Evolutionary conservation across 495 filamentous ascomycete species (phyloP), one percentile per base, ranked within the genome.

Genomic region (Penicillium robsamsonii): DNA sequence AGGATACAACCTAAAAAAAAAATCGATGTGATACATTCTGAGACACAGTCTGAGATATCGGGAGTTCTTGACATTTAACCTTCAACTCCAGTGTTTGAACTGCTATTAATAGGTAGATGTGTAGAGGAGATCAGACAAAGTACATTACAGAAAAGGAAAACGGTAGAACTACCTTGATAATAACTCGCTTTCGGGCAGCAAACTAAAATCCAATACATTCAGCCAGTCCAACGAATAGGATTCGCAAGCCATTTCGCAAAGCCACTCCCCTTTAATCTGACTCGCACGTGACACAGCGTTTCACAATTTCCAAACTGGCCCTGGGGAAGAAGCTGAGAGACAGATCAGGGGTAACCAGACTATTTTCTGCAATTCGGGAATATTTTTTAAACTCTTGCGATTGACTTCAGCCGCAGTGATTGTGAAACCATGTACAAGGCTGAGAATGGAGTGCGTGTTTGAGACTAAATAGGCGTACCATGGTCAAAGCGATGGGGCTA

Each of bases 251-350:
- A 50, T 22, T n/a, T 6, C 24, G 0, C 25, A 27, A 46, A 18
- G 25, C 43, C 24, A 17, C 3, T 46, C 51, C 27, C 37, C 38
- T 46, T 29, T 10, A 50, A 40, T 40, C 22, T 8, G 30, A 50
- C 22, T 5, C 12, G 11, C 49, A 51, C 49, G 49, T 51, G 52
- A 54, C 24, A 54, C 52, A 13, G 5, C 11, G 52, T 54, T 54
- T 54, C 52, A 54, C 31, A 54, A 45, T 37, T 8, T 49, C 18
- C 3, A 38, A 46, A 9, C 22, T 1, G 22, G 22, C 22, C 22
- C 22, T 22, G 22, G 2, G 29, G 50, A 13, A 38, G 38, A 43
- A 27, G 38, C 38, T 43, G 27, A 22, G 27, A 52, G 15, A 50
- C 41, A 17, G 50, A 52, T 52, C 50, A 51, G 35, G 48, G 48